These are phyloP conservation scores for Passiflora organensis DNA, from an alignment of 345 rosid genomes.

Conservation along the genomic window DNA sequence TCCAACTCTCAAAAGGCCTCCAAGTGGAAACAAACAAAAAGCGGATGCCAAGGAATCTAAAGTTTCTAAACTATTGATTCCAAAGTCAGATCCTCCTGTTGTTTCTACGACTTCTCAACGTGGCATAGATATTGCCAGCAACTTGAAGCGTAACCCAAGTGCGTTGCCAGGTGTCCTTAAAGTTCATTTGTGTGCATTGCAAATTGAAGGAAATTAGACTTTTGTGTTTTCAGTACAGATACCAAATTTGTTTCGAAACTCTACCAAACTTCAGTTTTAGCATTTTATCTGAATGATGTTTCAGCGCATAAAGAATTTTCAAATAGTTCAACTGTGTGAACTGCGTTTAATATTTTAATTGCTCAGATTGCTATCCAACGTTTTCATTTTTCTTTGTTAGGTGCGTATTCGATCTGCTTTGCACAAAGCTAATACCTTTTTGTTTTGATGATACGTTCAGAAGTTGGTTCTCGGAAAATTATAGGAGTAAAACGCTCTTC, in stretches of 20 bases:
- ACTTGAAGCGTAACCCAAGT: constrained; percentile 32
- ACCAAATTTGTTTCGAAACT: neutral
- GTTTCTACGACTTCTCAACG: constrained; percentile 32
- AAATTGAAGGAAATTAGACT: neutral
- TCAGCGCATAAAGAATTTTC: neutral
- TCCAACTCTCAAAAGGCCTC: constrained; percentile 58
- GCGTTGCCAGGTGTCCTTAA: constrained; percentile 43
- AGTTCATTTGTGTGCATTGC: neutral
- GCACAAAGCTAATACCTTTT: too few species aligned
- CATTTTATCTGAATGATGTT: neutral
- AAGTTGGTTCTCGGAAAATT: constrained; percentile 40
- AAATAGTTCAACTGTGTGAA: neutral
- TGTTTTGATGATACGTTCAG: constrained; percentile 13
- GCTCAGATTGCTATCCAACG: too few species aligned
- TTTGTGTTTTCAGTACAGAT: constrained; percentile 3
- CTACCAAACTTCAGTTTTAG: too few species aligned
- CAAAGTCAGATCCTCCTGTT: constrained; percentile 32
- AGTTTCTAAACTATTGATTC: constrained; percentile 35
- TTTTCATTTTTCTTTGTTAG: too few species aligned
- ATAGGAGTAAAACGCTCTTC: constrained; percentile 32
- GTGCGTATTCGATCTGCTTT: too few species aligned
- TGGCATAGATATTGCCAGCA: constrained; percentile 26
- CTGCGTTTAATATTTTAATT: neutral
- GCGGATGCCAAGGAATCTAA: constrained; percentile 39
- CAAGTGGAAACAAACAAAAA: constrained; percentile 32